Base-by-base conservation (phyloP, 192 early-diverging fungal species). In the Dissophora ornata region DNA sequence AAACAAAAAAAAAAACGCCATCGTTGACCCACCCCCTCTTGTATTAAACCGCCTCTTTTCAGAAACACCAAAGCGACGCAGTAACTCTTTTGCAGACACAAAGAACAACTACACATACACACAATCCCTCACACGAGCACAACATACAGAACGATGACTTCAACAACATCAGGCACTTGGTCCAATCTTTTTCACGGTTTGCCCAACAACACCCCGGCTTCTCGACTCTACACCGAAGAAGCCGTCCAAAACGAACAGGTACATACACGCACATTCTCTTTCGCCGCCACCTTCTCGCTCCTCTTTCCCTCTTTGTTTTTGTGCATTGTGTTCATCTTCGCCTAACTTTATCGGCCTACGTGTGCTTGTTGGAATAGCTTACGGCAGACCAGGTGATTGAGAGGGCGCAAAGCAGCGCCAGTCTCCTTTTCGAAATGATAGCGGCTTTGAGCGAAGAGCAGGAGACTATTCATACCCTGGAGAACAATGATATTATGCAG, bases 401-500 rank as follows among this genome's bases (percentile, higher is more conserved):
- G 30, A 77, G 67, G 50, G 64, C 73, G 6, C 57, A 77, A 15
- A 58, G 57, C 24, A 67, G 40, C 33, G 56, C 73, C 13, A 62
- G 46, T 50, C 73, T 77, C 34, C 47, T 77, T 12, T 51, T 38
- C 18, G 73, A 77, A 36, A 67, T 77, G 24, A 36, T 67, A 21
- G 25, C 29, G 21, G 73, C 73, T 16, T 44, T 58, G 19, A 22
- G 22, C 40, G 45, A 67, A 19, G 45, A 67, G n/a, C 32, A 28
- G 15, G 36, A 62, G 46, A 63, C 44, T 10, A 33, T 71, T 25
- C 11, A 10, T 3, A 19, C 28, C 10, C 55, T 71, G 28, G 52
- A 67, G 29, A 30, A 62, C 22, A 77, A 67, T 29, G 73, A 77
- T 45, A 13, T 77, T 6, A 45, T 77, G 28, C 63, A 77, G 64